These are phyloP conservation scores for barrel medic (Medicago truncatula) DNA, from an alignment of 306 rosid genomes.

Conservation along the genomic window MtrunA17r5.0-ANR NC_053042.1:56516001-56516500, in stretches of 20 bases:
- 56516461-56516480: no score
- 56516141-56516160: slow-evolving; percentile 15
- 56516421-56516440: no score
- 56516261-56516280: not conserved
- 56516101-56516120: slow-evolving; percentile 39
- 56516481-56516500: no score
- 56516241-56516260: not conserved
- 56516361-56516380: no score
- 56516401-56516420: no score
- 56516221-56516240: not conserved
- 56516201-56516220: slow-evolving; percentile 9
- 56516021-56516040: slow-evolving; percentile 60
- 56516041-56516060: slow-evolving; percentile 57
- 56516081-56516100: slow-evolving; percentile 34
- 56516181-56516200: no score
- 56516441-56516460: no score
- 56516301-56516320: not conserved
- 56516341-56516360: not conserved
- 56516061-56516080: slow-evolving; percentile 22
- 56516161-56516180: not conserved
- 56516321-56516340: not conserved
- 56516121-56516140: slow-evolving; percentile 40
- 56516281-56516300: not conserved
- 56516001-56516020: slow-evolving; percentile 38
- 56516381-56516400: no score